A percentile compares a stretch with the other conserved stretches of the same genome.
These are phyloP conservation scores for Arthrobotrys sinensis DNA, from an alignment of 2,329 filamentous ascomycete genomes.

Conservation along the genomic window DNA sequence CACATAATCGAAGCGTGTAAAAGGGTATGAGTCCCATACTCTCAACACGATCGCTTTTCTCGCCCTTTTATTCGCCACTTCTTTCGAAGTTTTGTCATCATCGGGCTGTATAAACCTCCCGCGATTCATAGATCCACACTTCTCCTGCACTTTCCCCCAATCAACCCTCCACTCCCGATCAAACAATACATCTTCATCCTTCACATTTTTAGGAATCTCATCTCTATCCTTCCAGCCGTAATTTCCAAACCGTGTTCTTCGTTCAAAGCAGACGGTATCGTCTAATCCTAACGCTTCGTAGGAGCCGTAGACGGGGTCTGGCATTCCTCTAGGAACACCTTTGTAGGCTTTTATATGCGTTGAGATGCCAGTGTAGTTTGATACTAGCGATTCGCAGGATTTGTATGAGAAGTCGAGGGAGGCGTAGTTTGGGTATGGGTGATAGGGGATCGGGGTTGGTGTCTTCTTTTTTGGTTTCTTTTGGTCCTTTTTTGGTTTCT, in stretches of 20 bases:
- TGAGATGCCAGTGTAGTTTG: constrained; percentile 43
- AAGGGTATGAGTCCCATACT: constrained; percentile 84
- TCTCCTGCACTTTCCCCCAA: constrained; percentile 73
- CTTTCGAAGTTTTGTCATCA: constrained; percentile 35
- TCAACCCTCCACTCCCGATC: constrained; percentile 74
- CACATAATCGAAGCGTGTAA: constrained; percentile 84
- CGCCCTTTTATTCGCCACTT: constrained; percentile 61
- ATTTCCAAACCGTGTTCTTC: constrained; percentile 87
- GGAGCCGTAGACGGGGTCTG: constrained; percentile 87
- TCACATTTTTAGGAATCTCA: constrained; percentile 35
- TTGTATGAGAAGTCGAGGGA: constrained; percentile 71
- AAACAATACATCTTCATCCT: constrained; percentile 37
- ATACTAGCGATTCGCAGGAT: constrained; percentile 63
- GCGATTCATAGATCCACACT: constrained; percentile 76
- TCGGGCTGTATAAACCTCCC: constrained; percentile 71
- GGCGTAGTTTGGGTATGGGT: constrained; percentile 78
- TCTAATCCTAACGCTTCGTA: constrained; percentile 84
- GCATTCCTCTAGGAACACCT: constrained; percentile 86
- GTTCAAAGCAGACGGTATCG: constrained; percentile 92
- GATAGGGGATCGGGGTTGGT: constrained; percentile 69
- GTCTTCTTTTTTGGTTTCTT: constrained; percentile 68
- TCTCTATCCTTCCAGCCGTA: constrained; percentile 82
- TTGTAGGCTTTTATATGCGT: constrained; percentile 35
- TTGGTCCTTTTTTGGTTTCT: constrained; percentile 67
- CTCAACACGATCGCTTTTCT: constrained; percentile 86